Evolutionary conservation across 352 stramenopile genomes (phyloP).

Genomic region (Blastocystis sp.): DNA sequence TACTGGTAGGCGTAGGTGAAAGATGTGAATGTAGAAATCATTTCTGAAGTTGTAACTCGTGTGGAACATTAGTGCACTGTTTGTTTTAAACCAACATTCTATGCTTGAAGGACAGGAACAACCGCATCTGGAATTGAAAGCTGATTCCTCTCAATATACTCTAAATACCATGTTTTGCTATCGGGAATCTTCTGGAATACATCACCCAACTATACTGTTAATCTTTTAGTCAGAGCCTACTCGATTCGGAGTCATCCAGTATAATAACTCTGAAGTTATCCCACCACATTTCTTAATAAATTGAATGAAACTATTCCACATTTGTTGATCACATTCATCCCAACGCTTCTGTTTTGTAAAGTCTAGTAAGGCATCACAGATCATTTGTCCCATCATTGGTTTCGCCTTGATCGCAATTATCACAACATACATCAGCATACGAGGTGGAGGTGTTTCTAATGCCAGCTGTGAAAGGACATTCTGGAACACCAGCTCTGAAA

Average conservation of each 20-base stretch:
- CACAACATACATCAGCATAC: background rate
- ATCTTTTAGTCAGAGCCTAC: background rate
- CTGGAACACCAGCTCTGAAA: background rate
- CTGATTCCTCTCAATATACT: conserved; percentile 15
- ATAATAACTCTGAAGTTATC: background rate
- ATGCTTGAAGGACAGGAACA: background rate
- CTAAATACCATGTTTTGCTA: background rate
- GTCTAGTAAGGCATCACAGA: background rate
- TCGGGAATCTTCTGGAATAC: conserved; percentile 7
- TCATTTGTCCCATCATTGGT: background rate
- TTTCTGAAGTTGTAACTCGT: conserved; percentile 40
- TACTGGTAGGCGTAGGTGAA: background rate
- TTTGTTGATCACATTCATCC: background rate
- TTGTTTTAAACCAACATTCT: conserved; percentile 1
- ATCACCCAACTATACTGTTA: background rate
- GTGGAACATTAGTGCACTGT: conserved; percentile 40
- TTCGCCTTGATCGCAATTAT: background rate
- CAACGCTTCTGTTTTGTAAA: background rate
- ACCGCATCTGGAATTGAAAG: background rate
- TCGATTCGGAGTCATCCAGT: background rate
- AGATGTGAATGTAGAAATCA: conserved; percentile 7
- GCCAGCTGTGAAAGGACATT: background rate
- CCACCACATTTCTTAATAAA: background rate
- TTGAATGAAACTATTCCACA: background rate
- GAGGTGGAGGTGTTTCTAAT: background rate